A percentile compares a stretch with the other conserved stretches of the same genome.
Conservation (phyloP, 768 basidiomycete genomes). For the Serendipita sp. region DNA sequence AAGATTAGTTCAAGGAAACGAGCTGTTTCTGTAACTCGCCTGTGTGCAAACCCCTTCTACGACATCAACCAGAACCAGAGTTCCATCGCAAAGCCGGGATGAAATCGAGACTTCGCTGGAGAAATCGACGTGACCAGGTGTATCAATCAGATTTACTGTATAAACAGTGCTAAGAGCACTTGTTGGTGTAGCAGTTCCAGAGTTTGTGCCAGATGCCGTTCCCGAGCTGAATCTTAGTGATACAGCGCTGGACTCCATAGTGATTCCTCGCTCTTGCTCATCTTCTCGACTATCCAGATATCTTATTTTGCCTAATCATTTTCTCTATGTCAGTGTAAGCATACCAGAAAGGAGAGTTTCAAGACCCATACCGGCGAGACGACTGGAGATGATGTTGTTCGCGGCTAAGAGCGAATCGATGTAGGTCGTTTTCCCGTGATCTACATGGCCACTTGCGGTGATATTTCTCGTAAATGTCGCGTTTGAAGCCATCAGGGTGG, state of each 20-base stretch:
- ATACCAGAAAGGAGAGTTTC: neutral
- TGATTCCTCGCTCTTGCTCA: slow-evolving; percentile 94
- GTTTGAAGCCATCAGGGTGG: neutral
- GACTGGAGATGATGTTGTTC: slow-evolving; percentile 88
- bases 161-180: neutral
- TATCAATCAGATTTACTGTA: slow-evolving; percentile 85
- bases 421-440: slow-evolving; percentile 91
- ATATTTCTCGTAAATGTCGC: slow-evolving; percentile 20
- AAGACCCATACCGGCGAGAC: slow-evolving; percentile 57
- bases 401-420: slow-evolving; percentile 93
- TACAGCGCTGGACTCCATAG: slow-evolving; percentile 96
- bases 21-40: slow-evolving; percentile 26
- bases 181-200: slow-evolving; percentile 25
- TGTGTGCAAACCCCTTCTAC: slow-evolving; percentile 98
- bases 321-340: neutral
- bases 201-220: slow-evolving; percentile 28
- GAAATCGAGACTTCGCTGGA: slow-evolving; percentile 94
- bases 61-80: slow-evolving; percentile 86
- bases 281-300: slow-evolving; percentile 94
- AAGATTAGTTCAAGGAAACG: neutral
- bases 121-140: slow-evolving; percentile 97
- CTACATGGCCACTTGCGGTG: slow-evolving; percentile 78
- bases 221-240: slow-evolving; percentile 73
- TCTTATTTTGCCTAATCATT: slow-evolving; percentile 46
- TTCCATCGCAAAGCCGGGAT: slow-evolving; percentile 85